Percentiles rank a stretch among this genome's conserved stretches.
Evolutionary conservation across 2,329 filamentous ascomycete species (phyloP).

Genomic region (Fusarium beomiforme): DNA sequence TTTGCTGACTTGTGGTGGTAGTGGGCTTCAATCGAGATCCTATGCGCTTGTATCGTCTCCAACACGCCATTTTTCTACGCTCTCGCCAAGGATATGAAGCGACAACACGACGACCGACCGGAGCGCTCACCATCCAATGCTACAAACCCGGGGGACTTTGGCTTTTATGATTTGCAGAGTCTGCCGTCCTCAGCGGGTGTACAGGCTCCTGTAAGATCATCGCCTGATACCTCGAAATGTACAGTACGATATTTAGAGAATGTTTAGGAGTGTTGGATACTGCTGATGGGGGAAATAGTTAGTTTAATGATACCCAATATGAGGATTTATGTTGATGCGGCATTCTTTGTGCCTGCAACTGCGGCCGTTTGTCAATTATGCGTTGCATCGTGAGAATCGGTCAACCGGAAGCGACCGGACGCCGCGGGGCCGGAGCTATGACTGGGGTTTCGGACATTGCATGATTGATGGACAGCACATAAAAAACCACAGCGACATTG

Average conservation of each 20-base stretch:
- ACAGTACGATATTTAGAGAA: slow-evolving; percentile 4
- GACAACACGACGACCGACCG: slow-evolving; percentile 38
- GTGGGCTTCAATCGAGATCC: slow-evolving; percentile 48
- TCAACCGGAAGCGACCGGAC: neutral
- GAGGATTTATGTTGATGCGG: neutral
- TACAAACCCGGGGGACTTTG: slow-evolving; percentile 8
- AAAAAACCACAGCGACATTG: too few species aligned
- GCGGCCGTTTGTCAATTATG: too few species aligned
- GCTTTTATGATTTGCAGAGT: slow-evolving; percentile 30
- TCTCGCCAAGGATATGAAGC: slow-evolving; percentile 40
- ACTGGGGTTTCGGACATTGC: neutral
- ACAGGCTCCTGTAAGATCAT: neutral
- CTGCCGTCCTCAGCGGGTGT: slow-evolving; percentile 12
- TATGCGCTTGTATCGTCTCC: slow-evolving; percentile 46
- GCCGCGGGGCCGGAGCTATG: neutral
- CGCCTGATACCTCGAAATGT: slow-evolving; percentile 1
- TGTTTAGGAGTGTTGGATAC: neutral
- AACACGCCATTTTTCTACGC: slow-evolving; percentile 47
- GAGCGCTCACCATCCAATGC: slow-evolving; percentile 19
- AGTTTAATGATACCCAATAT: slow-evolving; percentile 20
- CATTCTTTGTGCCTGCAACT: neutral
- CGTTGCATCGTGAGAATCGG: neutral
- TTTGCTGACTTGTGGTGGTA: neutral
- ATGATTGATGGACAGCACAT: too few species aligned
- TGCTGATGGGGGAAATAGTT: neutral